A percentile compares a stretch with the other conserved stretches of the same genome.
These are phyloP conservation scores for Paradendryphiella salina DNA, from an alignment of 2,329 filamentous ascomycete genomes.

Conservation along the genomic window DNA sequence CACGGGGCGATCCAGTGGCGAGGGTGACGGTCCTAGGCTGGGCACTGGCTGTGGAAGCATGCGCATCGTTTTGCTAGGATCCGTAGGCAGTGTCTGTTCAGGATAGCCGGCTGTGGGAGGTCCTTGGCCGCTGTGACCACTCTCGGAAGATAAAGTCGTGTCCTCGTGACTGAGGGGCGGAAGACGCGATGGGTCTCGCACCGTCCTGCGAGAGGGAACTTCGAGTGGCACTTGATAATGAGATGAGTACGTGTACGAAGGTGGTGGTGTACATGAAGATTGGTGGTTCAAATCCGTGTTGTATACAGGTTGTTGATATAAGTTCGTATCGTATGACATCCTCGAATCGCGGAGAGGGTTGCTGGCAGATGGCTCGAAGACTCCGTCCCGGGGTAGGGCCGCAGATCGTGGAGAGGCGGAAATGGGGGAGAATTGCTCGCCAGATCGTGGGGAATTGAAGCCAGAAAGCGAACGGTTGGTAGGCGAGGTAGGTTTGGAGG, in stretches of 20 bases:
- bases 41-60: slow-evolving; percentile 46
- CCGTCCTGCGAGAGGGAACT: slow-evolving; percentile 37
- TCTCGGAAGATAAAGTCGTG: slow-evolving; percentile 48
- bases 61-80: slow-evolving; percentile 41
- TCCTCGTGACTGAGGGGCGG: slow-evolving; percentile 47
- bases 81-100: slow-evolving; percentile 27
- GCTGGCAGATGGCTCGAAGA: slow-evolving; percentile 28
- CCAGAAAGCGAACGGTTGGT: slow-evolving; percentile 35
- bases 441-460: slow-evolving; percentile 40
- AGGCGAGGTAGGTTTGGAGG: slow-evolving; percentile 43
- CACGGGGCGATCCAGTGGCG: slow-evolving; percentile 37
- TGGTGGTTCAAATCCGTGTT: slow-evolving; percentile 21
- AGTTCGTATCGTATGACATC: slow-evolving; percentile 23
- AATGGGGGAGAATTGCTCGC: slow-evolving; percentile 42
- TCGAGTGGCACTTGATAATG: slow-evolving; percentile 35
- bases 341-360: slow-evolving; percentile 27
- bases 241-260: slow-evolving; percentile 19
- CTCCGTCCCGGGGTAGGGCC: slow-evolving; percentile 30
- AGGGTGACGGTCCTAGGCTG: slow-evolving; percentile 33
- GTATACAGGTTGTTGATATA: slow-evolving; percentile 26
- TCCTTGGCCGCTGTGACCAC: slow-evolving; percentile 31
- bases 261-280: slow-evolving; percentile 25
- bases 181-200: slow-evolving; percentile 34
- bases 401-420: slow-evolving; percentile 42
- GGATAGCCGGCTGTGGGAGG: slow-evolving; percentile 15